Evolutionary conservation across 805 yeast genomes (phyloP), one percentile per base, ranked within the genome.

Genomic region (Candida namnaoensis): DNA sequence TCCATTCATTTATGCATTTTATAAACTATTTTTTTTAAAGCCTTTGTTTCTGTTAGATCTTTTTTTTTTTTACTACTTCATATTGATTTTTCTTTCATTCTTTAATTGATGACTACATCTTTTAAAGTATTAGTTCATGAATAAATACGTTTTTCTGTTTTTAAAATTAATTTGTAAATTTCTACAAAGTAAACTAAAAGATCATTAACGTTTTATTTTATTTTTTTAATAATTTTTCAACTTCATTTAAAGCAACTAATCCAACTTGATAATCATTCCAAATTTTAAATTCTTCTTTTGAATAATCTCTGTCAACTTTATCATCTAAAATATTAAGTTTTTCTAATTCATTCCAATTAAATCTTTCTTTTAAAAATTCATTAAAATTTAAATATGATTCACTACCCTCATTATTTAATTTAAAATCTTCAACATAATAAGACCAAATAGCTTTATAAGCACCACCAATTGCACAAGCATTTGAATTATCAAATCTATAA

Each of bases 391-490:
- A 39, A 4, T 44, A 15, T 1, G 47, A 49, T 3, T 43, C 37
- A 13, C 54, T 43, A 9, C 50, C 51, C 15, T 52, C 47, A 24
- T 42, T 40, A 5, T 30, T 30, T 30, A 12, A 12, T 30, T 30
- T 6, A 30, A 11, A 12, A 19, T 19, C 19, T 24, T 66, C 71
- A 43, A 62, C 62, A 41, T 54, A 47, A 43, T 58, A 61, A 34
- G 86, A 74, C 95, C 95, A 88, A 38, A 80, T 66, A 1, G 95
- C 91, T 56, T 85, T 83, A 62, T 73, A 85, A 35, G 95, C 91
- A 5, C 96, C 95, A 25, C 96, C 96, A 32, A 86, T 60, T 0
- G 96, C 96, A 69, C 96, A 88, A 1, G 96, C 93, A 61, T 88
- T 88, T 7, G 91, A 78, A 38, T 86, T 75, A 52, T 85, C 88